These are phyloP conservation scores for Lolium multiflorum DNA, from an alignment of 176 grass and related monocot species.

Conservation along the genomic window DNA sequence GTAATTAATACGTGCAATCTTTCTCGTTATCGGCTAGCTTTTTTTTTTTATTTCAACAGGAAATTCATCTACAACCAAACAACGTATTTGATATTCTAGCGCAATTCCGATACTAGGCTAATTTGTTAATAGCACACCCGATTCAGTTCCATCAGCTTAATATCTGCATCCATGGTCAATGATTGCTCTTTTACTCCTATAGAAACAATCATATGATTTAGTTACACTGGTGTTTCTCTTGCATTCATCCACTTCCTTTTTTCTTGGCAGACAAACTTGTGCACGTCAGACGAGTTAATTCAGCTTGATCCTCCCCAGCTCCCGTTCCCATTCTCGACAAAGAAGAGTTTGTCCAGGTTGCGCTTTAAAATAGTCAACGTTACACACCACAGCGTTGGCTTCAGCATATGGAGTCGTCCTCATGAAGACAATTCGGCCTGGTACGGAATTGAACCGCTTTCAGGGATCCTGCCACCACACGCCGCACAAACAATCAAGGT, in stretches of 20 bases:
- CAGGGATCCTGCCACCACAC: neutral
- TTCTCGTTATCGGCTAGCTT: no score
- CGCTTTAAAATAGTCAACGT: neutral
- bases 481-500: neutral
- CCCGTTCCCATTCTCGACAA: neutral
- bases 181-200: no score
- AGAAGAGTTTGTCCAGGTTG: neutral
- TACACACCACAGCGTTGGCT: neutral
- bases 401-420: neutral
- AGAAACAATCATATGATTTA: neutral
- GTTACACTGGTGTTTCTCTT: neutral
- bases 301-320: neutral
- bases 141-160: no score
- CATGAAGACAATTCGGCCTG: neutral
- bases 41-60: no score
- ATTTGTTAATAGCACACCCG: no score
- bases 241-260: neutral
- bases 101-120: no score
- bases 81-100: no score
- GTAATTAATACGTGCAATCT: no score
- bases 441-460: neutral
- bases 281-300: neutral
- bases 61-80: no score
- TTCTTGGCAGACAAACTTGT: no score
- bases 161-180: no score